Evolutionary conservation across 768 basidiomycete species (phyloP), one percentile per base, ranked within the genome.

Genomic region (Gyrodon lividus): DNA sequence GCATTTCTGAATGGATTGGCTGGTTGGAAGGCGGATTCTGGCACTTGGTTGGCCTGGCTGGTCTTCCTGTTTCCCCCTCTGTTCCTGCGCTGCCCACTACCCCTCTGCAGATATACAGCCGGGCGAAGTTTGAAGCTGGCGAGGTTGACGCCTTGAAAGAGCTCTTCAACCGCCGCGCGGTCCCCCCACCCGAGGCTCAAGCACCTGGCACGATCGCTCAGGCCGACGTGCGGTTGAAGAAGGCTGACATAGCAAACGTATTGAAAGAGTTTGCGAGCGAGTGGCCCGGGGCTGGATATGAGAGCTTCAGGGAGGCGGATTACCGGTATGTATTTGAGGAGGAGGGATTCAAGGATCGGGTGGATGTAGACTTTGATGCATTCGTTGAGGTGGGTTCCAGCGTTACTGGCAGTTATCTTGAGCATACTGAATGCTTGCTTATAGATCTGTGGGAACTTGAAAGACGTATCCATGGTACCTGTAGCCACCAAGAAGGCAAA

Each of bases 241-340:
- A 68, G 57, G 62, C 59, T 30, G 74, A 73, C 56, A 55, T 83
- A 31, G 59, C 71, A 41, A 69, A 74, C 39, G 63, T 77, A 34
- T 59, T 86, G 58, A 70, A 69, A 59, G 71, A 73, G 38, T 73
- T 77, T 45, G 68, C 75, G 20, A 61, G 67, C 40, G 63, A 62
- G 19, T 65, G 65, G 59, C 61, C 66, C 0, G 66, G 63, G 0
- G 60, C 62, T 13, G 83, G 80, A 24, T 89, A 90, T 58, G 82
- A 81, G 57, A 77, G 72, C 13, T 72, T 88, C 51, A 72, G 78
- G 46, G 67, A 73, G 38, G 80, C 82, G 56, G 89, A 92, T 54
- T 76, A 84, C 38, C 78, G 83, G 30, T 87, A 91, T 64, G 89
- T 92, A 1, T 75, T 95, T 46, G 77, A 78, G 49, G 84, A 88